Conservation (phyloP, 257 asterid species). For the Solanum chmielewskii region DNA sequence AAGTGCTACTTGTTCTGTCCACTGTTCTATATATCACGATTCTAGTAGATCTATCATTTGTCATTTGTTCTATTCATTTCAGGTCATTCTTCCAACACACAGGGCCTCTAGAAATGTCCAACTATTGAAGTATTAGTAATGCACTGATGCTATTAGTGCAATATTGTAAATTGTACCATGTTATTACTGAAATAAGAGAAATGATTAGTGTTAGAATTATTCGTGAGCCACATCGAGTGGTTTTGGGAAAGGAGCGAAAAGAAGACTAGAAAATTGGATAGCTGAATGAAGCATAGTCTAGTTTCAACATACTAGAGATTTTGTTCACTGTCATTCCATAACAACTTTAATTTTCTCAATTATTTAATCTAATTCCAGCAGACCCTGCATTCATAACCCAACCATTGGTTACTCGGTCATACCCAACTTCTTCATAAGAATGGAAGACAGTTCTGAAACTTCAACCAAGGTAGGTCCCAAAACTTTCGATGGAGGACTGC, state of each 20-base stretch:
- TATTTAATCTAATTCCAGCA: constrained; percentile 25
- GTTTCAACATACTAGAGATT: neutral
- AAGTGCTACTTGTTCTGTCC: too few species aligned
- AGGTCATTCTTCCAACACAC: too few species aligned
- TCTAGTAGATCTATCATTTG: too few species aligned
- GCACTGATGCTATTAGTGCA: too few species aligned
- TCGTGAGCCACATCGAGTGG: neutral
- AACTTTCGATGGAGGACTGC: constrained; percentile 66
- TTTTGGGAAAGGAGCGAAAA: neutral
- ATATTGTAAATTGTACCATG: too few species aligned
- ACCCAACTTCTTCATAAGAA: constrained; percentile 29
- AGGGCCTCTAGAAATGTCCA: too few species aligned
- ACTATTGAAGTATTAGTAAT: too few species aligned
- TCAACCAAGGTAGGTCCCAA: constrained; percentile 61
- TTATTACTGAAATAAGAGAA: too few species aligned
- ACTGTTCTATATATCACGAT: too few species aligned
- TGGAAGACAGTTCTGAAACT: constrained; percentile 45
- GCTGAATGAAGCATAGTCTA: neutral
- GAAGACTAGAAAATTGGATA: neutral
- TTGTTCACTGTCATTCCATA: constrained; percentile 17
- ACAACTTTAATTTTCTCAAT: constrained; percentile 33
- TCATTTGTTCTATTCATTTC: too few species aligned
- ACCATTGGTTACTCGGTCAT: constrained; percentile 18
- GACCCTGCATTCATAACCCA: constrained; percentile 53
- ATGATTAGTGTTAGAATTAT: neutral